These are phyloP conservation scores for Eruca vesicaria DNA, from an alignment of 441 rosid genomes.

Conservation along the genomic window DNA sequence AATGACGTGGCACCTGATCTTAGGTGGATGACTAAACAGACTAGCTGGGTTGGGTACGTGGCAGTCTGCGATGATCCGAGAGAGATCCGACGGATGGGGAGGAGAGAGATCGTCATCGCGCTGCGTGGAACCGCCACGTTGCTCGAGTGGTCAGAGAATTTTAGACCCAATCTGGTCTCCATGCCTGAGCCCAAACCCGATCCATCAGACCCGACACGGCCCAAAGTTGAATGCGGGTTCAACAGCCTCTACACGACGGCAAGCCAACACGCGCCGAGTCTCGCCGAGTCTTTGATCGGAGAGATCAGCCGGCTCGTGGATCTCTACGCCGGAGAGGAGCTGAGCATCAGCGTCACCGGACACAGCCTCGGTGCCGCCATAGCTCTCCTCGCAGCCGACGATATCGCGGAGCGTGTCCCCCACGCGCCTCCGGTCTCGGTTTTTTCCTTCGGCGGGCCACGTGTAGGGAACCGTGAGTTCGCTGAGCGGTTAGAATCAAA, in stretches of 20 bases:
- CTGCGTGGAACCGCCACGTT: constrained; percentile 73
- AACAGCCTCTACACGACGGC: constrained; percentile 52
- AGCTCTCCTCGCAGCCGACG: constrained; percentile 55
- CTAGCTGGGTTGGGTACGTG: constrained; percentile 76
- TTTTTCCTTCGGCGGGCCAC: constrained; percentile 71
- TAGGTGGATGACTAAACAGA: constrained; percentile 71
- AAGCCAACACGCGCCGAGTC: constrained; percentile 48
- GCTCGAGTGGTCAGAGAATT: constrained; percentile 74
- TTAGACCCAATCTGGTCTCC: constrained; percentile 45
- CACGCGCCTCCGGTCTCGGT: constrained; percentile 51
- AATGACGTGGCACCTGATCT: constrained; percentile 72
- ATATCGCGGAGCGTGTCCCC: constrained; percentile 36
- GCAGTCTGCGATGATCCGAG: constrained; percentile 62
- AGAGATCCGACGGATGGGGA: constrained; percentile 77
- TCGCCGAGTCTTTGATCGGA: constrained; percentile 48
- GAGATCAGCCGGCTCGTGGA: constrained; percentile 50
- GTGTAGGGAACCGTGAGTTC: constrained; percentile 59
- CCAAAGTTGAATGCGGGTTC: constrained; percentile 69
- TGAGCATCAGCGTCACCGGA: constrained; percentile 70
- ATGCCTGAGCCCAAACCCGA: constrained; percentile 32
- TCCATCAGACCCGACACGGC: constrained; percentile 31
- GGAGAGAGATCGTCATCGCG: constrained; percentile 71
- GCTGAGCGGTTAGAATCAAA: constrained; percentile 42
- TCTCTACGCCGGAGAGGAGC: constrained; percentile 51
- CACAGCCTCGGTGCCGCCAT: constrained; percentile 77